Base-by-base conservation (phyloP, 169 alveolate genomes). In the Eimeria praecox region DNA sequence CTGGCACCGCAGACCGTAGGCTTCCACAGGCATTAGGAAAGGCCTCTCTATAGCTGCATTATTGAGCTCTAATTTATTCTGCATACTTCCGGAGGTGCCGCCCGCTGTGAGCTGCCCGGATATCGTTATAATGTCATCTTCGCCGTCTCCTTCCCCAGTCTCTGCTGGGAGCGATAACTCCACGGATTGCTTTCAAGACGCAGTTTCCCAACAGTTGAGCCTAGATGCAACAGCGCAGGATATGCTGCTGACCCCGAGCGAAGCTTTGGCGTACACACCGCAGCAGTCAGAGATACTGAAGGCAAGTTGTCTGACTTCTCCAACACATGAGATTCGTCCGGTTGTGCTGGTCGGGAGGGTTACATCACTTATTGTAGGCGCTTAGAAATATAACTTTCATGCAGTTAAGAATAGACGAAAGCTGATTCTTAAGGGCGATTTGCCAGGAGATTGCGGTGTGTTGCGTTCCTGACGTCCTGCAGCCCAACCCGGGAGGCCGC, bases 401-500 rank as follows among this genome's bases (percentile, higher is more conserved):
- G 80, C 80, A 69, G 6, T 69, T 33, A 33, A 27, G 49, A 33
- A 12, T 6, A 69, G 80, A 4, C 49, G 24, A 9, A 33, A 9
- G n/a, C 10, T 69, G 80, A 30, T 35, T 30, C n/a, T 35, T 33
- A 69, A 35, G 44, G 46, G 24, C 35, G 80, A 35, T 33, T 14
- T 69, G 49, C 8, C 44, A n/a, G 4, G 3, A 30, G 42, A 44
- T 4, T 40, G 10, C 30, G 18, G 71, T 69, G 52, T 35, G 62
- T 52, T 30, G 62, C 30, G 38, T 27, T 78, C 1, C 62, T 27
- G 64, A 24, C 59, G 59, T 52, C 40, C 35, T 56, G 95, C 83
- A 94, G 96, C 95, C 95, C 42, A 33, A 52, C 59, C 90, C 86
- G 10, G 77, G 89, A 20, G 95, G 92, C 38, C 88, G 35, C 44